A percentile compares a stretch with the other conserved stretches of the same genome.
phyloP scores from a whole-genome alignment of 2,329 filamentous ascomycete species.

The Neonectria coccinea region DNA sequence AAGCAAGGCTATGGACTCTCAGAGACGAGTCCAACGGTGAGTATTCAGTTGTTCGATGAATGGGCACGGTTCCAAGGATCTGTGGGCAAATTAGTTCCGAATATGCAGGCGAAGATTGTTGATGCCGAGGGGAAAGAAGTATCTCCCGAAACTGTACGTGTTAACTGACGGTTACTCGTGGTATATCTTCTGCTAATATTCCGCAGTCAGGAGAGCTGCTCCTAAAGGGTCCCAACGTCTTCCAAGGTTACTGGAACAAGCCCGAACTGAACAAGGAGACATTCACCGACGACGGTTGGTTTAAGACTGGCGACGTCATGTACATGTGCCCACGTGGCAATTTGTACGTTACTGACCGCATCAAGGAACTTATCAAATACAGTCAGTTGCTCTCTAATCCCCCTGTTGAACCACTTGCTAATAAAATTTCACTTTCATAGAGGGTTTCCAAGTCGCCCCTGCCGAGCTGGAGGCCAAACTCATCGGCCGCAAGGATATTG shows the following conservation, averaged over 20 bases:
- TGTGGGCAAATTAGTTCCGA: conserved; percentile 81
- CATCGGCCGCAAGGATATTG: conserved; percentile 57
- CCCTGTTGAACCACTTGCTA: not conserved
- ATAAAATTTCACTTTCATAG: conserved; percentile 46
- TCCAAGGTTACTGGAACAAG: conserved; percentile 82
- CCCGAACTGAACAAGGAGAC: conserved; percentile 76
- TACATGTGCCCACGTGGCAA: conserved; percentile 82
- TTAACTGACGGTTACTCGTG: not conserved
- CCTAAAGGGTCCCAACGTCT: conserved; percentile 83
- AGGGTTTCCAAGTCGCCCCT: conserved; percentile 77
- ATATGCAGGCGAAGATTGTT: conserved; percentile 86
- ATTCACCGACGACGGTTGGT: conserved; percentile 82
- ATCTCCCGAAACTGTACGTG: conserved; percentile 58
- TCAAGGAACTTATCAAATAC: conserved; percentile 73
- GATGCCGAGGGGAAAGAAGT: conserved; percentile 69
- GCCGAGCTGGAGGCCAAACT: conserved; percentile 71
- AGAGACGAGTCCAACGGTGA: conserved; percentile 85
- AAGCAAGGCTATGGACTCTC: conserved; percentile 95
- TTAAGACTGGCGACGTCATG: conserved; percentile 90
- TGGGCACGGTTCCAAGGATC: conserved; percentile 83
- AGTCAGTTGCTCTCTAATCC: conserved; percentile 52
- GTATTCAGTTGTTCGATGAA: conserved; percentile 78
- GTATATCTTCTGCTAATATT: conserved; percentile 1
- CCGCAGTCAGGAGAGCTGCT: conserved; percentile 73
- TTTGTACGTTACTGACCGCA: conserved; percentile 90